Conservation (phyloP, 495 filamentous ascomycete species). For the Lichenothelia convexa region DNA sequence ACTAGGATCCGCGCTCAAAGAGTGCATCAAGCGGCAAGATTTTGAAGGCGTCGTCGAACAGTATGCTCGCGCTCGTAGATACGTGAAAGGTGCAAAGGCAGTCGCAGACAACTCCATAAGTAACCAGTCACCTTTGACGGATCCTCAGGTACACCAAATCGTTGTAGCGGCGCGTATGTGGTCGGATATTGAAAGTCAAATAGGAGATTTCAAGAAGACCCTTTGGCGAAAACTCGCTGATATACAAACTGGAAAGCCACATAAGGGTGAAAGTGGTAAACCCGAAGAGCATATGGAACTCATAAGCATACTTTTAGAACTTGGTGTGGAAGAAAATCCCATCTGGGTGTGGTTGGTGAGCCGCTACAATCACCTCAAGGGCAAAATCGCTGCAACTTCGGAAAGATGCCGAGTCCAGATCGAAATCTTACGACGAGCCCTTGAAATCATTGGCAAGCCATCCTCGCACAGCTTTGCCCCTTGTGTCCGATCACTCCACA, state of each 20-base stretch:
- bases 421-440: slow-evolving; percentile 66
- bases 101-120: slow-evolving; percentile 35
- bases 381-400: slow-evolving; percentile 56
- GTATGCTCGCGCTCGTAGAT: slow-evolving; percentile 57
- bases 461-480: slow-evolving; percentile 46
- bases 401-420: slow-evolving; percentile 79
- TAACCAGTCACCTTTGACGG: slow-evolving; percentile 33
- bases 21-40: slow-evolving; percentile 75
- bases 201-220: slow-evolving; percentile 71
- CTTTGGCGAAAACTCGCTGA: slow-evolving; percentile 54
- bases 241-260: slow-evolving; percentile 27
- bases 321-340: slow-evolving; percentile 88
- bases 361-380: slow-evolving; percentile 71
- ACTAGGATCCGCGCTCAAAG: slow-evolving; percentile 54
- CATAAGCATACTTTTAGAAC: slow-evolving; percentile 68
- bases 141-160: slow-evolving; percentile 66
- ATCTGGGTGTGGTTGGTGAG: slow-evolving; percentile 90
- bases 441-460: slow-evolving; percentile 55
- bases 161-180: slow-evolving; percentile 86
- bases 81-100: slow-evolving; percentile 52
- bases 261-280: slow-evolving; percentile 25
- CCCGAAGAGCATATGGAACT: slow-evolving; percentile 78
- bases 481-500: slow-evolving; percentile 46
- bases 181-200: slow-evolving; percentile 71
- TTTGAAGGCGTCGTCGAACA: slow-evolving; percentile 75